Base-by-base conservation (phyloP, 1,139 yeast genomes). In the Blastobotrys apis region DNA sequence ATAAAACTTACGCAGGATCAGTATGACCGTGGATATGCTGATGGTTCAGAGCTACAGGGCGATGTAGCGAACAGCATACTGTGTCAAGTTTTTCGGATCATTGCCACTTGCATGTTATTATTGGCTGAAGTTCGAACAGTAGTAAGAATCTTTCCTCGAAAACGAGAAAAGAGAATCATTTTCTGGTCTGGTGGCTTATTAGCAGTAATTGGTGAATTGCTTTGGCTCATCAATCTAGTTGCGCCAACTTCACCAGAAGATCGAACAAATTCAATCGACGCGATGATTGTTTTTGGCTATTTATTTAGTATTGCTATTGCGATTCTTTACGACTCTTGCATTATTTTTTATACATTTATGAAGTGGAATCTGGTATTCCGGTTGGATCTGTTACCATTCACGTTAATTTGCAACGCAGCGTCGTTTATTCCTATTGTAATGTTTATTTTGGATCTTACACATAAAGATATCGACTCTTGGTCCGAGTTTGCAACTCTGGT, bases 401-500 rank as follows among this genome's bases (percentile, higher is more conserved):
- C 49, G 9, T 5, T 33, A 3, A 21, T 39, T 21, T 78, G 90
- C 9, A 63, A 78, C n/a, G 55, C 81, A 1, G 70, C 81, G 23
- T 75, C 83, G 2, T 73, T 81, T 52, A 63, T 80, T 13, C 87
- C 90, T 2, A 79, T 83, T 33, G 84, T 82, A 0, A 78, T 87
- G 53, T 87, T 86, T 61, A 72, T 86, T 40, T 81, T 90, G 2
- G 95, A 86, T 65, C 79, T 87, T 4, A 74, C 92, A 2, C 78
- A 79, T 57, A 72, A 78, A 2, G 82, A 86, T 77, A 78, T 84
- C 12, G 77, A 77, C 50, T 83, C 81, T 51, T 72, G 86, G 55
- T 79, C 88, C 10, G 90, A 84, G 54, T 84, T 81, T 59, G 80
- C 84, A n/a, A 72, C 82, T 23, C 75, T 86, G 42, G 84, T 84